Conservation (phyloP, 805 yeast genomes). For the Wickerhamomyces tratensis region DNA sequence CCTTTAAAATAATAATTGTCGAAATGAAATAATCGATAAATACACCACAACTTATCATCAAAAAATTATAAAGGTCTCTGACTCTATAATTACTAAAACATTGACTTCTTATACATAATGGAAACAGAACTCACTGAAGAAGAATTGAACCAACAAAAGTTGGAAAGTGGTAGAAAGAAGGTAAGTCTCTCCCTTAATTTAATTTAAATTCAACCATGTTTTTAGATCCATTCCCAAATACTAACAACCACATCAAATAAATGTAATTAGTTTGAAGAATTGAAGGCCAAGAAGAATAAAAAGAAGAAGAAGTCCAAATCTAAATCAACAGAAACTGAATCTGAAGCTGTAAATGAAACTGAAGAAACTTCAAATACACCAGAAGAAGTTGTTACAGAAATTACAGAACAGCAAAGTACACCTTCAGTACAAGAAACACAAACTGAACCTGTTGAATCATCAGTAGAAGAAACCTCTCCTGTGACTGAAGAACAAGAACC, state of each 20-base stretch:
- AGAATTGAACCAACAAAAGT: conserved; percentile 42
- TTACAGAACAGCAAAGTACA: conserved; percentile 2
- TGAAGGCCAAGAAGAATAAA: conserved; percentile 51
- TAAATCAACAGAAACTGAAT: conserved; percentile 5
- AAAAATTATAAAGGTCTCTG: too few species aligned
- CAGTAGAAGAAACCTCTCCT: too few species aligned
- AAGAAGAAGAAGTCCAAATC: conserved; percentile 29
- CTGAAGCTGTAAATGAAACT: conserved; percentile 3
- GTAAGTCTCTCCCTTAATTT: conserved; percentile 19
- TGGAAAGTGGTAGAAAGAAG: conserved; percentile 67
- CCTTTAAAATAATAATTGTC: too few species aligned
- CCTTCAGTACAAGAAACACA: conserved; percentile 1
- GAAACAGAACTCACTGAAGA: conserved; percentile 25
- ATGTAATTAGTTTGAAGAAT: conserved; percentile 40
- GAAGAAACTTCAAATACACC: neutral
- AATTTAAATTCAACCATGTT: neutral
- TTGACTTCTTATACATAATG: neutral
- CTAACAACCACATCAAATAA: neutral
- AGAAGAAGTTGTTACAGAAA: neutral
- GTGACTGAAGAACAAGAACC: too few species aligned
- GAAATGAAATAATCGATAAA: too few species aligned
- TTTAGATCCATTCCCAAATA: neutral
- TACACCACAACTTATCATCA: too few species aligned
- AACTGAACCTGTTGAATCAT: too few species aligned
- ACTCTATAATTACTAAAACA: too few species aligned